Base-by-base conservation (phyloP, 129 eudicot species). In the Artemisia argyi region DNA sequence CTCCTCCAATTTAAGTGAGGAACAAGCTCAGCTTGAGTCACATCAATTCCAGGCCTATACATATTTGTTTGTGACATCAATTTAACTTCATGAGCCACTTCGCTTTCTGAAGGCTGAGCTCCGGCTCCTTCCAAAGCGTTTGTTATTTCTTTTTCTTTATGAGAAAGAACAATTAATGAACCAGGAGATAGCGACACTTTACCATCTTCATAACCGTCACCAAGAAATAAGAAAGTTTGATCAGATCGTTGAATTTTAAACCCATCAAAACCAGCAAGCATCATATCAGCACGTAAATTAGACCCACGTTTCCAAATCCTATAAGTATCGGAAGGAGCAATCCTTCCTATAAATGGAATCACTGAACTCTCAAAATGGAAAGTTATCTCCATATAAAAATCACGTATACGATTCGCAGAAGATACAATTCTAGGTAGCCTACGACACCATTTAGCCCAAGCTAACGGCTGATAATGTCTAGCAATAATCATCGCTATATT, bases 401-500 rank as follows among this genome's bases (percentile, higher is more conserved):
- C 97, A 55, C 97, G 92, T 53, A 91, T 86, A 4, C 97, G 76
- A 4, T 90, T 49, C 0, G 91, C 93, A 1, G 96, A 91, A 5
- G 93, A 87, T 47, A 88, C 84, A 57, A 88, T 86, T 44, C 93
- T 75, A 51, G 96, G 97, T 60, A 91, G 85, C 71, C 97, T 74
- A 30, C 96, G 89, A 58, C 97, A 91, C 96, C 97, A 91, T 63
- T 88, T 88, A 0, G 97, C 97, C 97, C 97, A 91, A 1, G 96
- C 97, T 57, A 83, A 86, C 5, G 96, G 97, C 84, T 91, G 97
- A 46, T 91, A 91, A 74, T 88, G 90, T 63, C 92, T 72, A 14
- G 97, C 97, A 68, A 91, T 86, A 32, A 91, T 91, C 96, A 91
- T 88, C 5, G 92, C 92, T 71, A 91, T 88, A 58, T 77, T 87